Conservation (phyloP, 768 basidiomycete species). For the Crassisporium funariophilum region DNA sequence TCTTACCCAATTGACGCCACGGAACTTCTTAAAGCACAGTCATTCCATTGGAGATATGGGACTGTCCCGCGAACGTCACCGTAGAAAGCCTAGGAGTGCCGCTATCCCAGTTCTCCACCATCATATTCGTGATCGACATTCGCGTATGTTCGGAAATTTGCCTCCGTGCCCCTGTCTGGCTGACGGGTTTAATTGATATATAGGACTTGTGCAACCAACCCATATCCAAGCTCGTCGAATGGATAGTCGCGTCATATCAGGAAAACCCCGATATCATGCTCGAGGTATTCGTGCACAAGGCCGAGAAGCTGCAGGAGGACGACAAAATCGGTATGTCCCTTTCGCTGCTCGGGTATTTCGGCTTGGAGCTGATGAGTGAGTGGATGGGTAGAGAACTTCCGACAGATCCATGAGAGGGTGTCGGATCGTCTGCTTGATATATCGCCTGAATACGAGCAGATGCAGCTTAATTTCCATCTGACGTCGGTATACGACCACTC, state of each 20-base stretch:
- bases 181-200: neutral
- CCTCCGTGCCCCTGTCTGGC: slow-evolving; percentile 33
- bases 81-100: slow-evolving; percentile 76
- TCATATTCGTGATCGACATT: slow-evolving; percentile 95
- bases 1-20: slow-evolving; percentile 8
- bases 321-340: slow-evolving; percentile 78
- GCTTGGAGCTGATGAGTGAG: slow-evolving; percentile 1
- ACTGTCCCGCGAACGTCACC: slow-evolving; percentile 86
- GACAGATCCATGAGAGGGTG: slow-evolving; percentile 87
- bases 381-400: slow-evolving; percentile 71
- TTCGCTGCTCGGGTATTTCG: neutral
- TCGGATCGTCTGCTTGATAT: slow-evolving; percentile 80
- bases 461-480: slow-evolving; percentile 84
- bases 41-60: slow-evolving; percentile 93
- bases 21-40: slow-evolving; percentile 71
- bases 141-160: slow-evolving; percentile 55
- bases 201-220: slow-evolving; percentile 86
- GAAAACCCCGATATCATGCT: slow-evolving; percentile 77
- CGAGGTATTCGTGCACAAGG: slow-evolving; percentile 95
- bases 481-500: slow-evolving; percentile 95
- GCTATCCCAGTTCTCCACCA: slow-evolving; percentile 76
- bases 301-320: slow-evolving; percentile 88
- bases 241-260: slow-evolving; percentile 75
- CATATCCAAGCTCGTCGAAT: slow-evolving; percentile 78
- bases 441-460: slow-evolving; percentile 72